Percentiles rank a stretch among this genome's conserved stretches.
phyloP scores from a whole-genome alignment of 805 yeast species.

The Metschnikowia henanensis region DNA sequence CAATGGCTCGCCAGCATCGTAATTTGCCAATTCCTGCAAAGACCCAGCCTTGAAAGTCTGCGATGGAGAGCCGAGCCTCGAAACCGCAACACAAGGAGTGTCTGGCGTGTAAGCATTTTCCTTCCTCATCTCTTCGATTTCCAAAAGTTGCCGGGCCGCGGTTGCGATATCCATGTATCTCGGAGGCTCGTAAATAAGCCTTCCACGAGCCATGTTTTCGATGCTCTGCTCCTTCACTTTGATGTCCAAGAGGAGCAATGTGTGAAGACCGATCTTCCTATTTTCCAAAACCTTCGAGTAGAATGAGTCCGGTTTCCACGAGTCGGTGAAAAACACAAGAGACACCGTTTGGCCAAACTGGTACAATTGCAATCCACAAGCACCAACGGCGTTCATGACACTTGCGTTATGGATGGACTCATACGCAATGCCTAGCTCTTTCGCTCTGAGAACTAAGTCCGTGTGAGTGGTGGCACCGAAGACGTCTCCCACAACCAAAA shows the following conservation, averaged over 20 bases:
- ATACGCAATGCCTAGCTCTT: conserved; percentile 75
- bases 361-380: conserved; percentile 93
- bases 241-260: conserved; percentile 83
- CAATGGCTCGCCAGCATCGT: conserved; percentile 92
- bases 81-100: conserved; percentile 93
- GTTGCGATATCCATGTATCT: conserved; percentile 92
- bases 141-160: conserved; percentile 85
- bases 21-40: conserved; percentile 68
- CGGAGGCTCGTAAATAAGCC: conserved; percentile 93
- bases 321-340: conserved; percentile 90
- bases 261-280: conserved; percentile 87
- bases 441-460: conserved; percentile 87
- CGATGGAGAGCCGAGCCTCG: conserved; percentile 84
- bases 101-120: conserved; percentile 79
- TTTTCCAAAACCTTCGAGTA: conserved; percentile 88
- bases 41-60: conserved; percentile 88
- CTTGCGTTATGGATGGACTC: conserved; percentile 94
- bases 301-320: conserved; percentile 96
- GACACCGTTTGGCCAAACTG: conserved; percentile 98
- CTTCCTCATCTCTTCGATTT: conserved; percentile 75
- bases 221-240: conserved; percentile 96
- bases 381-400: conserved; percentile 98
- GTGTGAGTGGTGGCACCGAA: conserved; percentile 99
- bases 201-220: conserved; percentile 91
- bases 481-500: conserved; percentile 95